Base-by-base conservation (phyloP, 768 basidiomycete species). In the Boletus vermiculosoides region DNA sequence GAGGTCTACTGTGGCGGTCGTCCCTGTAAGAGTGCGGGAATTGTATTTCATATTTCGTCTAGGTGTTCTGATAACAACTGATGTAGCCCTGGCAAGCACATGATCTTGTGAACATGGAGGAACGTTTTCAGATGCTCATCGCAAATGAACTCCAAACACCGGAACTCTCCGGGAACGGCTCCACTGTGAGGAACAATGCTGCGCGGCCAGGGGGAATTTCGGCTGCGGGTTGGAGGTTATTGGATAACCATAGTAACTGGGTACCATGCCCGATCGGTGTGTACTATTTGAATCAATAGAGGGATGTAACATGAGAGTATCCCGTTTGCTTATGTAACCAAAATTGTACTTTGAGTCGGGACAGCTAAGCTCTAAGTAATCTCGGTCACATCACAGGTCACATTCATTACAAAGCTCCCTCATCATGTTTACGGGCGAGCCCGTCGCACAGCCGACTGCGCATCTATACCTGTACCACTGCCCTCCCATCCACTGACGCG, bases 181-280 rank as follows among this genome's bases (percentile, higher is more conserved):
- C 37, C 42, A 4, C 30, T 30, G n/a, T n/a, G 44, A 44, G 3
- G 31, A 45, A 37, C 16, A 22, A 8, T 7, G 31, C 39, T 31
- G 15, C 25, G 16, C 51, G 25, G 18, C 13, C 56, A 31, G 57
- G 40, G 6, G 53, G 49, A 12, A 51, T 41, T 50, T 33, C 50
- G 25, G 53, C 55, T 48, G 8, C 28, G 34, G 89, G 87, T 22
- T 91, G 90, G 88, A 75, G 74, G 49, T 53, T 76, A 41, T 71
- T 85, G 13, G 72, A 77, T 30, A 67, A 67, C 22, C 70, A 60
- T 18, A 73, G 72, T 16, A 69, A 70, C 37, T 90, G 90, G 90
- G 77, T 73, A 59, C 78, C 84, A 3, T 85, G 82, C 64, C 88
- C 90, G 6, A 85, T 92, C 45, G 90, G 90, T 10, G 76, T 88